These are phyloP conservation scores for Pleurotus cornucopiae DNA, from an alignment of 768 basidiomycete genomes.

Conservation along the genomic window DNA sequence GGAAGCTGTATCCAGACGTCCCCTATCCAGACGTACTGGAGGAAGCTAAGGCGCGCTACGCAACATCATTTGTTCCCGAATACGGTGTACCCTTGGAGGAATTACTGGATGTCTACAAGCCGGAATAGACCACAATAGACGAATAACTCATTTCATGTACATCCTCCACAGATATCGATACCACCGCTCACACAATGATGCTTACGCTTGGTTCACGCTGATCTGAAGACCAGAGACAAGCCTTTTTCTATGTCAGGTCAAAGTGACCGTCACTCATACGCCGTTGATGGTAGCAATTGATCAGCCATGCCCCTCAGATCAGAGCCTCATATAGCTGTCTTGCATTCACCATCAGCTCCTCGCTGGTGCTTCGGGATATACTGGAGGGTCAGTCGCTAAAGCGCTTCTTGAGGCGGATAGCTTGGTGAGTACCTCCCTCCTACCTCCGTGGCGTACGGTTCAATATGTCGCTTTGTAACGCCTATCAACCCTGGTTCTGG, in stretches of 20 bases:
- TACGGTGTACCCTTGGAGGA: neutral
- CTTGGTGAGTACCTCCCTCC: neutral
- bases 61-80: neutral
- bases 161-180: too few species aligned
- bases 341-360: neutral
- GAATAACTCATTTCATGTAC: neutral
- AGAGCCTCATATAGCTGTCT: neutral
- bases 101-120: neutral
- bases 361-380: neutral
- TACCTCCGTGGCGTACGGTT: neutral
- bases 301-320: too few species aligned
- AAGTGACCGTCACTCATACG: too few species aligned
- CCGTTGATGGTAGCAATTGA: too few species aligned
- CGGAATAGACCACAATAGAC: neutral
- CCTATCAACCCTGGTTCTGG: neutral
- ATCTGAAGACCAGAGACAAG: too few species aligned
- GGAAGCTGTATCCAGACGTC: neutral
- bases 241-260: too few species aligned
- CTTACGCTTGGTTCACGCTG: too few species aligned
- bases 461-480: neutral
- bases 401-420: neutral
- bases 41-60: neutral
- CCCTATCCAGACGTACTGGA: neutral
- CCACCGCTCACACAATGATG: too few species aligned
- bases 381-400: neutral